Conservation (phyloP, 2,329 filamentous ascomycete species). For the Berkeleyomyces basicola region DNA sequence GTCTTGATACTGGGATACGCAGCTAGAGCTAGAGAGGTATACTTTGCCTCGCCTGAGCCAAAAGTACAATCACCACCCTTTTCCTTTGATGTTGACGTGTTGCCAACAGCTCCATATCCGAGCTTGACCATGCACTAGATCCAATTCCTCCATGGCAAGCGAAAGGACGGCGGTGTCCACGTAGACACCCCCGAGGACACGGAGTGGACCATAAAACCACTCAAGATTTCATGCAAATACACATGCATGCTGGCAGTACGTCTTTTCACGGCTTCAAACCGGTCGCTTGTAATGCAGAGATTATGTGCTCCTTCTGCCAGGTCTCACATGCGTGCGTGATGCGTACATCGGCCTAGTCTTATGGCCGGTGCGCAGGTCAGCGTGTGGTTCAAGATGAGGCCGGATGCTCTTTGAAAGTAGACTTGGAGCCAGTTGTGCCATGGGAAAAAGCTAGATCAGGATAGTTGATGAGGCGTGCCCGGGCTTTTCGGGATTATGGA, state of each 20-base stretch:
- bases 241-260: neutral
- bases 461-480: neutral
- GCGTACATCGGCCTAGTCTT: neutral
- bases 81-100: neutral
- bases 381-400: neutral
- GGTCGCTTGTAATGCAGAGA: neutral
- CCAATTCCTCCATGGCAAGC: neutral
- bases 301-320: neutral
- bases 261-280: neutral
- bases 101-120: neutral
- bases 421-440: neutral
- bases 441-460: too few relatives aligned
- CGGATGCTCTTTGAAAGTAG: neutral
- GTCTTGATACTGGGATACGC: too few relatives aligned
- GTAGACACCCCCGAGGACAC: neutral
- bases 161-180: neutral
- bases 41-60: too few relatives aligned
- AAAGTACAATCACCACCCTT: neutral
- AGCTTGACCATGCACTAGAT: neutral
- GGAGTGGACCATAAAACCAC: neutral
- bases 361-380: too few relatives aligned
- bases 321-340: neutral
- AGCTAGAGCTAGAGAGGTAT: neutral
- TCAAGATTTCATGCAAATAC: neutral
- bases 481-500: neutral